phyloP scores from a whole-genome alignment of 2,329 filamentous ascomycete genomes.

The Colletotrichum karsti region DNA sequence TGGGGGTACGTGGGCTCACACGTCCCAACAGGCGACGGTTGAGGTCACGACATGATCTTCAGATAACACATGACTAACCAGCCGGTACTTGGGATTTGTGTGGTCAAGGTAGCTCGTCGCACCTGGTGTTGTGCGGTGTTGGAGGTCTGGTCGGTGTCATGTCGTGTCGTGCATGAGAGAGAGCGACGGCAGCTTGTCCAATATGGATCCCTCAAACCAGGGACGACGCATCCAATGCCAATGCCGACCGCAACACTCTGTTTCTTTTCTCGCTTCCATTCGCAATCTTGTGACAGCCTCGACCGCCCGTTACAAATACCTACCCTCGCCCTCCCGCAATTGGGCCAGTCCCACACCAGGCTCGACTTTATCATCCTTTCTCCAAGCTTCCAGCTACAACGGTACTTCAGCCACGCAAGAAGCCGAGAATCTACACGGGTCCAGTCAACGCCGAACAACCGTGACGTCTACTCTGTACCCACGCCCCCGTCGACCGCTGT shows the following conservation, averaged over 20 bases:
- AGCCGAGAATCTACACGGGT: background rate
- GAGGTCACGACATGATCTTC: constrained; percentile 1
- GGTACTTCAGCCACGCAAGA: background rate
- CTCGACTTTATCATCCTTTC: background rate
- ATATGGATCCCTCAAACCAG: constrained; percentile 22
- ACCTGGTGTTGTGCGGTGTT: background rate
- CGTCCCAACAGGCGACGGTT: background rate
- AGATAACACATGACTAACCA: background rate
- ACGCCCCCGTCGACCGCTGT: background rate
- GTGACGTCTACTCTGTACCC: background rate
- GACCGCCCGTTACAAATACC: constrained; percentile 24
- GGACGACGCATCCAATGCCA: constrained; percentile 20
- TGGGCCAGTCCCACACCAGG: background rate
- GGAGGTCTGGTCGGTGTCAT: background rate
- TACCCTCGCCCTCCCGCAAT: constrained; percentile 3
- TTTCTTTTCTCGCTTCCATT: constrained; percentile 1
- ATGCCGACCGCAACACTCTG: constrained; percentile 20
- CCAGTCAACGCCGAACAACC: background rate
- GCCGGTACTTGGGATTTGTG: background rate
- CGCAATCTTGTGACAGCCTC: constrained; percentile 24
- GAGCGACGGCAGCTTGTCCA: constrained; percentile 13
- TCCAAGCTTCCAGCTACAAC: background rate
- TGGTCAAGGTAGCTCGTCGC: background rate
- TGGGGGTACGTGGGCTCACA: constrained; percentile 1
- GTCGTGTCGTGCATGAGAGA: constrained; percentile 19